Evolutionary conservation across 2,329 filamentous ascomycete species (phyloP).

Genomic region (Ceratocystis albifundus): DNA sequence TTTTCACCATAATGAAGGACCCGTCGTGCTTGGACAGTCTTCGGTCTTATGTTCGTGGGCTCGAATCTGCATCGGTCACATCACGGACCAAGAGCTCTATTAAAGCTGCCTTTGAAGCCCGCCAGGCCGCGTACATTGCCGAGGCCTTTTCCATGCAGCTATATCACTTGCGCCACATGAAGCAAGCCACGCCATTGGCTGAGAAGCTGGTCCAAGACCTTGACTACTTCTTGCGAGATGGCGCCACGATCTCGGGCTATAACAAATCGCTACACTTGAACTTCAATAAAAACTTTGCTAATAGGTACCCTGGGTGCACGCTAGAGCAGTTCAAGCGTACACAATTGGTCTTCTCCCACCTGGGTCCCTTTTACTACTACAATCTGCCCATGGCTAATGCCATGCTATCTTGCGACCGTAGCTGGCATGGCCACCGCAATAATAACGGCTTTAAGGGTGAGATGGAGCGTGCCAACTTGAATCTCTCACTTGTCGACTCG

Average conservation of each 20-base stretch:
- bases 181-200: conserved; percentile 52
- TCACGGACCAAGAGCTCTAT: conserved; percentile 43
- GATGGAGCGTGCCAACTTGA: conserved; percentile 76
- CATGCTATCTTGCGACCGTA: conserved; percentile 64
- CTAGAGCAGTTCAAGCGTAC: conserved; percentile 75
- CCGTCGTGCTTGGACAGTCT: conserved; percentile 60
- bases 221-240: conserved; percentile 67
- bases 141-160: conserved; percentile 87
- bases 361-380: conserved; percentile 76
- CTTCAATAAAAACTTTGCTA: conserved; percentile 71
- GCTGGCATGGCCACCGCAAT: conserved; percentile 56
- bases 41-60: conserved; percentile 53
- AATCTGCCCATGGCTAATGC: conserved; percentile 62
- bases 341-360: conserved; percentile 47
- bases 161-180: conserved; percentile 69
- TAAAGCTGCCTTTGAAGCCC: conserved; percentile 50
- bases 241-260: conserved; percentile 67
- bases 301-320: conserved; percentile 60
- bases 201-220: conserved; percentile 63
- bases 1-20: conserved; percentile 65
- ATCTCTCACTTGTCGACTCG: conserved; percentile 82
- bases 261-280: conserved; percentile 80
- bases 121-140: conserved; percentile 69
- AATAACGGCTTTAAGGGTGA: conserved; percentile 69
- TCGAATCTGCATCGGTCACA: conserved; percentile 42